Conservation (phyloP, 2,329 filamentous ascomycete species). For the Tolypocladium inflatum region DNA sequence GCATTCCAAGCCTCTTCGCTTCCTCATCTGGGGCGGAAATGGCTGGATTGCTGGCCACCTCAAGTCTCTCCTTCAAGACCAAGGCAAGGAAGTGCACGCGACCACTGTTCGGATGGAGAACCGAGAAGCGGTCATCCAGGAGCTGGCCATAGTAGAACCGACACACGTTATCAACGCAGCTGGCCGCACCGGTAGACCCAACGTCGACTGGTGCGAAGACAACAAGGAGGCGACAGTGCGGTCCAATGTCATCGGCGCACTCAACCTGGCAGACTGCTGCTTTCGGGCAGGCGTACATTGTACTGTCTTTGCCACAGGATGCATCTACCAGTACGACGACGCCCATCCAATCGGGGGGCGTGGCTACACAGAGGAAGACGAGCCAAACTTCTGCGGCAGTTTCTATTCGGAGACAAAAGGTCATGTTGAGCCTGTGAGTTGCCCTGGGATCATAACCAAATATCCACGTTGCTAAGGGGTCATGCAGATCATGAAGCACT, state of each 20-base stretch:
- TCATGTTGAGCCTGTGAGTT: constrained; percentile 43
- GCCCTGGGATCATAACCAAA: neutral
- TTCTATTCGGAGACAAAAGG: constrained; percentile 62
- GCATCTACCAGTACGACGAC: constrained; percentile 57
- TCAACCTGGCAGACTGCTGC: constrained; percentile 55
- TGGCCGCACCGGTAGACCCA: constrained; percentile 56
- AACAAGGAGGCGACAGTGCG: constrained; percentile 58
- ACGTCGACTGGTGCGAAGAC: constrained; percentile 64
- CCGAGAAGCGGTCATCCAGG: constrained; percentile 43
- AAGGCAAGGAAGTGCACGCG: constrained; percentile 50
- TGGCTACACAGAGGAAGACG: constrained; percentile 52
- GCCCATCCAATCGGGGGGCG: constrained; percentile 48
- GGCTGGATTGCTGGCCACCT: constrained; percentile 57
- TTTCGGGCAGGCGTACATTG: constrained; percentile 48
- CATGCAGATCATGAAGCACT: constrained; percentile 48
- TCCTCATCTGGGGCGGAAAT: constrained; percentile 55
- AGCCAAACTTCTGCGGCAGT: constrained; percentile 55
- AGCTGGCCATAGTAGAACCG: constrained; percentile 49
- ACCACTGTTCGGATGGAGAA: constrained; percentile 59
- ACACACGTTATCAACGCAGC: constrained; percentile 60
- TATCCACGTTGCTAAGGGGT: neutral
- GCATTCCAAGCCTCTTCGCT: constrained; percentile 20
- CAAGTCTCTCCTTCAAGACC: constrained; percentile 43
- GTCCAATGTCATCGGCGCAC: constrained; percentile 56
- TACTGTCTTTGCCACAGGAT: constrained; percentile 59